phyloP scores from a whole-genome alignment of 169 alveolate species.

The Ichthyophthirius multifiliis region DNA sequence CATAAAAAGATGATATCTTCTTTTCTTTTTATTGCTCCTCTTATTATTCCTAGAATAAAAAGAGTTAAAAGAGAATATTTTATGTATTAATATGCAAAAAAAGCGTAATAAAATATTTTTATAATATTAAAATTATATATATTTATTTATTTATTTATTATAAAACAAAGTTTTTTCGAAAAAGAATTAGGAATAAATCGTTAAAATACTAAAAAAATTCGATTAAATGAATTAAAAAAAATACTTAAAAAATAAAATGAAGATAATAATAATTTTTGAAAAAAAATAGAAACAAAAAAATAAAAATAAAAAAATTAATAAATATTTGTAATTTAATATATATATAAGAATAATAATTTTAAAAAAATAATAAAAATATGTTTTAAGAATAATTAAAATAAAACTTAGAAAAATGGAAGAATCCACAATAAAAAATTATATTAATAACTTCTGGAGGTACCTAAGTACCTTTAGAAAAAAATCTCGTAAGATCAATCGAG shows the following conservation, averaged over 20 bases:
- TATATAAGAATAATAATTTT: no score
- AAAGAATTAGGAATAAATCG: conserved; percentile 2
- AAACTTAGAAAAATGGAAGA: no score
- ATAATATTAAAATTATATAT: background rate
- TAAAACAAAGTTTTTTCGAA: background rate
- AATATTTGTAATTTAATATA: no score
- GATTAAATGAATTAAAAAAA: no score
- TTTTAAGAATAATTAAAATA: no score
- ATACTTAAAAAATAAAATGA: no score
- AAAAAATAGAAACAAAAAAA: no score
- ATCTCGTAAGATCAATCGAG: conserved; percentile 82
- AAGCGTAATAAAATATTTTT: background rate
- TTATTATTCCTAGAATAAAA: background rate
- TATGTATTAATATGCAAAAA: background rate
- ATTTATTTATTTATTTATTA: background rate
- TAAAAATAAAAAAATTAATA: no score
- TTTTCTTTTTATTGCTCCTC: background rate
- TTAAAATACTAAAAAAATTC: no score
- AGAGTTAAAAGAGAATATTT: conserved; percentile 1
- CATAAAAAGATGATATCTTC: background rate
- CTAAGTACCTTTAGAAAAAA: conserved; percentile 86
- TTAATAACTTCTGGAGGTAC: conserved; percentile 91
- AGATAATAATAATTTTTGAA: no score
- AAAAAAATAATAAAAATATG: no score
- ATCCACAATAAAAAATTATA: conserved; percentile 43